phyloP scores from a whole-genome alignment of 202 grass and related monocot species.

The Panicum virgatum region DNA sequence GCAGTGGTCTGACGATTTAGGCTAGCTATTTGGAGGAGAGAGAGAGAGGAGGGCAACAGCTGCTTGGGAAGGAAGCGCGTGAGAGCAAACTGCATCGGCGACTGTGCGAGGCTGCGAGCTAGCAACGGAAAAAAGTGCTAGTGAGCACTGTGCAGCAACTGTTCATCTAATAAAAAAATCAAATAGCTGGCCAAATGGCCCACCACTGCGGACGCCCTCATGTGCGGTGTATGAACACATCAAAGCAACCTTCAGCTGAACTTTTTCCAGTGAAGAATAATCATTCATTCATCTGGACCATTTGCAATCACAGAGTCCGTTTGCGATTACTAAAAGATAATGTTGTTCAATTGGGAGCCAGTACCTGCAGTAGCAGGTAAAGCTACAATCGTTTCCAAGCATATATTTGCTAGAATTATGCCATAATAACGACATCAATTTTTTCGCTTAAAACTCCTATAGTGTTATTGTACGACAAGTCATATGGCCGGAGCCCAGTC shows the following conservation, averaged over 20 bases:
- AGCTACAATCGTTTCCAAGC: neutral
- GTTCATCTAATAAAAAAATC: too few relatives aligned
- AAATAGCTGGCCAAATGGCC: too few relatives aligned
- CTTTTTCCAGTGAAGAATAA: neutral
- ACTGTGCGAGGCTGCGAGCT: too few relatives aligned
- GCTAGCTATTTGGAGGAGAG: too few relatives aligned
- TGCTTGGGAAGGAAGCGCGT: too few relatives aligned
- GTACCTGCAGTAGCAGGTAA: neutral
- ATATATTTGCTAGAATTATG: neutral
- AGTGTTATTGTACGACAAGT: neutral
- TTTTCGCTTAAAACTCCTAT: neutral
- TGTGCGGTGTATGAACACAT: neutral
- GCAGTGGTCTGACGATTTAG: too few relatives aligned
- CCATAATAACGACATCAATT: neutral
- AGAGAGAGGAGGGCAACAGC: too few relatives aligned
- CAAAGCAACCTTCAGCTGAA: neutral
- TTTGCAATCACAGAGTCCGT: neutral
- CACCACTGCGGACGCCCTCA: too few relatives aligned
- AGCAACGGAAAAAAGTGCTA: too few relatives aligned
- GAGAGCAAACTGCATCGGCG: too few relatives aligned
- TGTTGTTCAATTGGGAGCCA: neutral
- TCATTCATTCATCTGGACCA: neutral
- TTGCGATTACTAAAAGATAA: neutral
- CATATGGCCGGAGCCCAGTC: neutral
- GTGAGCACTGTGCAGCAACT: too few relatives aligned